phyloP scores from a whole-genome alignment of 2,329 filamentous ascomycete species.

The Aspergillus neoniger region DNA sequence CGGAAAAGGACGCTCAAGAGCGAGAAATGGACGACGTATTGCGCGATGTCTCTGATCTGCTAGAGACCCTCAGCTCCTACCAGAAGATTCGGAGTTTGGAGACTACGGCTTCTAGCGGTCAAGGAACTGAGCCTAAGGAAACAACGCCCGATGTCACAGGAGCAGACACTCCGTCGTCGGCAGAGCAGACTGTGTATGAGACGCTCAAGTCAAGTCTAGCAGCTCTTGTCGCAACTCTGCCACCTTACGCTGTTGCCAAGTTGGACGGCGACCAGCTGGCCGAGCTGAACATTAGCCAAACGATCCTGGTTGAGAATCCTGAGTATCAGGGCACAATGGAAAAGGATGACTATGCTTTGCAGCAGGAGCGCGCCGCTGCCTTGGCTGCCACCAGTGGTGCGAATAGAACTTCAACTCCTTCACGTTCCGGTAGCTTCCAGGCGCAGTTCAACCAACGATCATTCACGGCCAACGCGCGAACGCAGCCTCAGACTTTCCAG shows the following conservation, averaged over 20 bases:
- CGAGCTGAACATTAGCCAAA: slow-evolving; percentile 78
- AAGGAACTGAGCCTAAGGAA: slow-evolving; percentile 38
- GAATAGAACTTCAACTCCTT: slow-evolving; percentile 38
- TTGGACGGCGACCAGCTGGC: slow-evolving; percentile 83
- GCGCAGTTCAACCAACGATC: slow-evolving; percentile 38
- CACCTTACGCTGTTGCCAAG: slow-evolving; percentile 83
- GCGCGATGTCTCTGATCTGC: slow-evolving; percentile 59
- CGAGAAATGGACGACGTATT: slow-evolving; percentile 56
- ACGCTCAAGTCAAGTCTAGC: slow-evolving; percentile 73
- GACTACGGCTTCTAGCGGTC: slow-evolving; percentile 19
- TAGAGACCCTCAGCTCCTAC: slow-evolving; percentile 64
- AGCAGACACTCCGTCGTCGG: slow-evolving; percentile 55
- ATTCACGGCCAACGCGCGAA: slow-evolving; percentile 32
- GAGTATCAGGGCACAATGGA: slow-evolving; percentile 80
- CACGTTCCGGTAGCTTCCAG: slow-evolving; percentile 35
- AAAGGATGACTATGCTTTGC: slow-evolving; percentile 69
- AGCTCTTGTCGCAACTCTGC: slow-evolving; percentile 72
- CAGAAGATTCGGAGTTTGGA: slow-evolving; percentile 61
- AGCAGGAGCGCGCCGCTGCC: slow-evolving; percentile 45
- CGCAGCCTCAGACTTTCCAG: slow-evolving; percentile 32
- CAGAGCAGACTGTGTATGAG: slow-evolving; percentile 65
- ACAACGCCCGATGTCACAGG: slow-evolving; percentile 37
- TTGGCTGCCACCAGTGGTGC: slow-evolving; percentile 29
- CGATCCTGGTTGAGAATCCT: slow-evolving; percentile 70
- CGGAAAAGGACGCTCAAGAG: slow-evolving; percentile 39